A percentile compares a stretch with the other conserved stretches of the same genome.
Evolutionary conservation across 352 stramenopile species (phyloP).

Genomic region (Globisporangium barbulae): DNA sequence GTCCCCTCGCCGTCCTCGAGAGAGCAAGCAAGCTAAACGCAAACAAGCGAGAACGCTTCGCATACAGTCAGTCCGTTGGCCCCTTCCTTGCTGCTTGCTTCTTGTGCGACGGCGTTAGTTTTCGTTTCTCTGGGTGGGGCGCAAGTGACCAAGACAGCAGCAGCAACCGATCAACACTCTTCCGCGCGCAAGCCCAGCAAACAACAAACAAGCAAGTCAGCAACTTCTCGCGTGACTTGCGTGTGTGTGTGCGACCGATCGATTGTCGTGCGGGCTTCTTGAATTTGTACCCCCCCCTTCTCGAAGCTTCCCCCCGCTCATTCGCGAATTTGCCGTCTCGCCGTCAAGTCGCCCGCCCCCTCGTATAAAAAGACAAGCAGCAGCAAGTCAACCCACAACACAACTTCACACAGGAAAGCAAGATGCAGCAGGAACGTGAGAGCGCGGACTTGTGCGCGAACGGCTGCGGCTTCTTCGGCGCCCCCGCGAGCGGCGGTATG

Average conservation of each 20-base stretch:
- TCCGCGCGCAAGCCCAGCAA: neutral
- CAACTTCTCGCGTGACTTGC: neutral
- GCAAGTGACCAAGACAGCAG: constrained; percentile 17
- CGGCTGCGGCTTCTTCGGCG: constrained; percentile 79
- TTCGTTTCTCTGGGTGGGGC: constrained; percentile 59
- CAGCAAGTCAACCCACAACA: constrained; percentile 4
- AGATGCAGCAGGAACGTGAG: constrained; percentile 82
- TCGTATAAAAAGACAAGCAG: neutral
- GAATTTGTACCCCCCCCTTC: constrained; percentile 9
- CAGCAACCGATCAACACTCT: neutral
- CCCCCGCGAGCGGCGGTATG: constrained; percentile 65
- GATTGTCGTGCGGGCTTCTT: neutral
- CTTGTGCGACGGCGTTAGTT: constrained; percentile 30
- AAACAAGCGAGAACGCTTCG: neutral
- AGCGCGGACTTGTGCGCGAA: constrained; percentile 68
- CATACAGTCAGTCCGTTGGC: neutral
- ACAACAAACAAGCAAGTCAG: constrained; percentile 3
- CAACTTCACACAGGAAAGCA: neutral
- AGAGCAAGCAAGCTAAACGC: neutral
- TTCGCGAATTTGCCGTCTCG: constrained; percentile 4
- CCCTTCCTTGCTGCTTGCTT: neutral
- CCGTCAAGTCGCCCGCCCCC: neutral
- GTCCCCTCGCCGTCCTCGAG: neutral
- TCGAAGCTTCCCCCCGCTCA: constrained; percentile 8
- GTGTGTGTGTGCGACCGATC: neutral